Evolutionary conservation across 1,284 basidiomycete genomes (phyloP), one percentile per base, ranked within the genome.

Genomic region (Papiliotrema fonsecae): DNA sequence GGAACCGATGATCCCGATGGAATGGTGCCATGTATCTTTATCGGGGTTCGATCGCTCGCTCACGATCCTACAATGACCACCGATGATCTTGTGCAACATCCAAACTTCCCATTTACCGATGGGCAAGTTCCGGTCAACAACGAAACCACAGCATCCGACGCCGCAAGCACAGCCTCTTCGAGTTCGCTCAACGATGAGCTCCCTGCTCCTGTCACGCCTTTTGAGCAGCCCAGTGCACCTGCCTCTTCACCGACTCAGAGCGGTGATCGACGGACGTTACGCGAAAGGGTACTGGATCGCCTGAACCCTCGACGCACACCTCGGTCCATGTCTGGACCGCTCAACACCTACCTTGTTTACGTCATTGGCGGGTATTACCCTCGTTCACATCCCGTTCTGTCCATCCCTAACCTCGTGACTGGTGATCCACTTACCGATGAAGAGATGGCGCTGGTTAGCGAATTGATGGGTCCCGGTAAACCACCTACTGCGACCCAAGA

Each of bases 311-410:
- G 45, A n/a, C 49, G 44, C 21, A 28, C 48, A 9, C 34, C 48
- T 4, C 26, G 45, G 26, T 35, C 45, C 49, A n/a, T 14, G 6
- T 22, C 31, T 2, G 57, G 52, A 50, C 62, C 58, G 2, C 37
- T 65, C 18, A 62, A 65, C 49, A 71, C 67, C 1, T 73, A 73
- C 50, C 55, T 72, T 18, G 63, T 75, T 45, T 74, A 67, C 53
- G 67, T 74, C 34, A 66, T 75, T 82, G 88, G 88, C 18, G 76
- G 76, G 27, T 88, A 90, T 64, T 93, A 91, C 65, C 87, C 88
- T 1, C 85, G 85, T 21, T 83, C 87, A 54, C 88, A 92, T 66
- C 85, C 82, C 44, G 83, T 93, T 51, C 82, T 92, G 40, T 84
- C 83, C 5, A 85, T 86, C 25, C 83, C 83, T 0, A 82, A 83